phyloP scores from a whole-genome alignment of 2,329 filamentous ascomycete species.

The Colletotrichum musicola region DNA sequence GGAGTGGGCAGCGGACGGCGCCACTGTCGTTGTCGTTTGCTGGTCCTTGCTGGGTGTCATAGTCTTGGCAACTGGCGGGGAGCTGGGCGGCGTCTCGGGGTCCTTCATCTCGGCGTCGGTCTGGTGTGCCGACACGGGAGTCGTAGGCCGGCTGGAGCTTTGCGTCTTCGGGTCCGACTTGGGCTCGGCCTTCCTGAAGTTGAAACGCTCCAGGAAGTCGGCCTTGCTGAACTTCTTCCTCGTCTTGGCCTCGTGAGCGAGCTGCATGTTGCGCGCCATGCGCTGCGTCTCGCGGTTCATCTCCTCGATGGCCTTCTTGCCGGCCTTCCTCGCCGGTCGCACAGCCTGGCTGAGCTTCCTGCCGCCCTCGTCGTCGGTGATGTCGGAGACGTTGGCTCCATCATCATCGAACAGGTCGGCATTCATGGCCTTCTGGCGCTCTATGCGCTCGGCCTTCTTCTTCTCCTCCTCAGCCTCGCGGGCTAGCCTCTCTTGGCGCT shows the following conservation, averaged over 20 bases:
- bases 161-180: slow-evolving; percentile 51
- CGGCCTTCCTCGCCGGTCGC: slow-evolving; percentile 84
- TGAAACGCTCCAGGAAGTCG: slow-evolving; percentile 86
- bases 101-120: slow-evolving; percentile 66
- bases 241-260: slow-evolving; percentile 89
- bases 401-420: slow-evolving; percentile 56
- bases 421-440: slow-evolving; percentile 52
- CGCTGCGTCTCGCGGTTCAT: slow-evolving; percentile 96
- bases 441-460: slow-evolving; percentile 58
- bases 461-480: slow-evolving; percentile 71
- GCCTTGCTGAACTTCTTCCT: slow-evolving; percentile 91
- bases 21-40: slow-evolving; percentile 26
- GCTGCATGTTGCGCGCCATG: slow-evolving; percentile 88
- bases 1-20: slow-evolving; percentile 4
- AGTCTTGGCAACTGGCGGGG: slow-evolving; percentile 62
- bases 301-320: slow-evolving; percentile 94
- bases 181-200: slow-evolving; percentile 66
- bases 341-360: slow-evolving; percentile 75
- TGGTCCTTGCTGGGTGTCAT: slow-evolving; percentile 33
- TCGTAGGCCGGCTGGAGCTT: slow-evolving; percentile 69
- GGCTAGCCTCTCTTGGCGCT: slow-evolving; percentile 77
- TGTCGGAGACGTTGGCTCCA: slow-evolving; percentile 68
- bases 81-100: slow-evolving; percentile 79
- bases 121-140: slow-evolving; percentile 57
- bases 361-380: slow-evolving; percentile 73